A percentile compares a stretch with the other conserved stretches of the same genome.
phyloP scores from a whole-genome alignment of 129 eudicot species.

The Helianthus tuberosus region DNA sequence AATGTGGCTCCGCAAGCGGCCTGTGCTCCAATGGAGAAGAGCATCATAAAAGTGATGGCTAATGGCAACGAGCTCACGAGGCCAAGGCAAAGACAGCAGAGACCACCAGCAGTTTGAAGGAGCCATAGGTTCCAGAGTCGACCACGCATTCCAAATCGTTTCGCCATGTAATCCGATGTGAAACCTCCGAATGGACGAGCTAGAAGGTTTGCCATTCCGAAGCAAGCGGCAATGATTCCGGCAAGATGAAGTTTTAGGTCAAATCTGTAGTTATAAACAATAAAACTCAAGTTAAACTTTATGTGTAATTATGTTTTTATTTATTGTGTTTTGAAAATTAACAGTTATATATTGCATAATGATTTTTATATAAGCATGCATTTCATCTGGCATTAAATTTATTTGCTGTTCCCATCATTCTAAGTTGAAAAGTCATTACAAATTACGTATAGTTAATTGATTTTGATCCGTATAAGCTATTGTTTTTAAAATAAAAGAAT shows the following conservation, averaged over 20 bases:
- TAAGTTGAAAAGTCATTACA: too few species aligned
- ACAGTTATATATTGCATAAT: not conserved
- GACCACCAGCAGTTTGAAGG: constrained; percentile 80
- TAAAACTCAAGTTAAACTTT: not conserved
- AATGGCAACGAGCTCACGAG: constrained; percentile 47
- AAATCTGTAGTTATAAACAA: constrained; percentile 38
- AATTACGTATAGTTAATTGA: too few species aligned
- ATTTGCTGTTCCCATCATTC: too few species aligned
- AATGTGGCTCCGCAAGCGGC: constrained; percentile 95
- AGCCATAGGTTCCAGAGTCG: constrained; percentile 88
- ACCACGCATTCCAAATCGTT: constrained; percentile 78
- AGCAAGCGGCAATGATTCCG: constrained; percentile 74
- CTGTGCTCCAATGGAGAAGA: constrained; percentile 83
- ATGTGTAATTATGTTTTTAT: too few species aligned
- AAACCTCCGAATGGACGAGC: constrained; percentile 85
- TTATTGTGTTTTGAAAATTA: too few species aligned
- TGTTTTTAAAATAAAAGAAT: too few species aligned
- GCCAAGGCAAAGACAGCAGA: constrained; percentile 71
- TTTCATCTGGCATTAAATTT: not conserved
- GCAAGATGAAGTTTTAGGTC: constrained; percentile 76
- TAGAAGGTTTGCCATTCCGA: constrained; percentile 85
- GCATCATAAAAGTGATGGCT: constrained; percentile 66
- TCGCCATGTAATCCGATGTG: constrained; percentile 63
- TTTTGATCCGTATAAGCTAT: too few species aligned
- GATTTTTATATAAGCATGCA: not conserved